These are phyloP conservation scores for Epichloe sibirici DNA, from an alignment of 2,329 filamentous ascomycete species.

Conservation along the genomic window DNA sequence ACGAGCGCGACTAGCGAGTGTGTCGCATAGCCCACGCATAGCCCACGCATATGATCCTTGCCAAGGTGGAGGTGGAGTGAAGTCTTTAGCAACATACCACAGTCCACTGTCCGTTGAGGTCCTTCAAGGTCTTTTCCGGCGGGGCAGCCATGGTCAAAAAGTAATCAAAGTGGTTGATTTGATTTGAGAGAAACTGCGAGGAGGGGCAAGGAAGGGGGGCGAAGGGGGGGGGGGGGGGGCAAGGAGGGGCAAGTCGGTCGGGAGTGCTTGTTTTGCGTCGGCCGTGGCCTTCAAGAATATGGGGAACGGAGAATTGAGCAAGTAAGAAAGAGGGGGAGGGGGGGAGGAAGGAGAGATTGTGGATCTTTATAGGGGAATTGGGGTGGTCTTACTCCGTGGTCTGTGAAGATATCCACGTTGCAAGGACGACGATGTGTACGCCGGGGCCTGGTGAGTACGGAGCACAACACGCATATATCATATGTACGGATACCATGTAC, in stretches of 20 bases:
- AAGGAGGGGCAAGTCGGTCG: neutral
- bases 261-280: neutral
- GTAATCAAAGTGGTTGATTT: neutral
- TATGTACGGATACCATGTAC: too few relatives aligned
- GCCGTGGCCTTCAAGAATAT: neutral
- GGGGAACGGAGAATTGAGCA: neutral
- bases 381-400: too few relatives aligned
- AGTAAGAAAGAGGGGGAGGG: slow-evolving; percentile 1
- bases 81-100: slow-evolving; percentile 41
- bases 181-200: neutral
- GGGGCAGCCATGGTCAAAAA: slow-evolving; percentile 55
- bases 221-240: too few relatives aligned
- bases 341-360: neutral
- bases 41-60: neutral
- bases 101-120: slow-evolving; percentile 57
- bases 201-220: neutral
- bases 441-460: too few relatives aligned
- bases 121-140: slow-evolving; percentile 48
- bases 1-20: neutral
- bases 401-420: neutral
- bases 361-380: neutral
- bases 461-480: too few relatives aligned
- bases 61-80: too few relatives aligned
- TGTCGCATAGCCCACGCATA: neutral
- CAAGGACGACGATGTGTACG: neutral